Percentiles rank a stretch among this genome's conserved stretches.
Evolutionary conservation across 2,329 filamentous ascomycete genomes (phyloP).

Genomic region (Beauveria bassiana): DNA sequence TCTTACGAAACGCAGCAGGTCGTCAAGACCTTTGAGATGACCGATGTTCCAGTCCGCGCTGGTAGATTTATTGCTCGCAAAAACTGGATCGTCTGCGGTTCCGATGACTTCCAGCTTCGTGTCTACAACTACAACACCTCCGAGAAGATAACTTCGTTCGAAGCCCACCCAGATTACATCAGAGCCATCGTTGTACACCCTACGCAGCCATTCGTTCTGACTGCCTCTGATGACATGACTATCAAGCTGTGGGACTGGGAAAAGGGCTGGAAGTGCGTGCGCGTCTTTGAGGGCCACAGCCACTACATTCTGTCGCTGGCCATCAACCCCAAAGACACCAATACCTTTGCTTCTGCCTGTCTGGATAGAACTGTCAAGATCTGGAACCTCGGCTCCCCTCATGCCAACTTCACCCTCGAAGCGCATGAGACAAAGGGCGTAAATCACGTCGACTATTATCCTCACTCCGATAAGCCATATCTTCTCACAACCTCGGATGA

Average conservation of each 20-base stretch:
- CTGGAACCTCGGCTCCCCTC: slow-evolving; percentile 90
- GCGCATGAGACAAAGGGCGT: slow-evolving; percentile 96
- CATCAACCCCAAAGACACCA: slow-evolving; percentile 96
- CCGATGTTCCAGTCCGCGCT: slow-evolving; percentile 93
- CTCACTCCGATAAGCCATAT: slow-evolving; percentile 70
- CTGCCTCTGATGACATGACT: slow-evolving; percentile 96
- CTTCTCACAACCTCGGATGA: slow-evolving; percentile 95
- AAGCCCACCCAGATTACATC: slow-evolving; percentile 97
- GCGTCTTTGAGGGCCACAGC: slow-evolving; percentile 91
- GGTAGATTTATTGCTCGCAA: slow-evolving; percentile 95
- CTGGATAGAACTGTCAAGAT: slow-evolving; percentile 96
- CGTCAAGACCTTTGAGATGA: slow-evolving; percentile 98
- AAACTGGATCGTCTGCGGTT: slow-evolving; percentile 98
- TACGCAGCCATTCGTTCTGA: slow-evolving; percentile 89
- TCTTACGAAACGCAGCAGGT: slow-evolving; percentile 95
- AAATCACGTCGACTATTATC: slow-evolving; percentile 91
- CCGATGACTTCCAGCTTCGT: slow-evolving; percentile 78
- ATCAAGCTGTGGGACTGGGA: slow-evolving; percentile 99
- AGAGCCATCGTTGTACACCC: slow-evolving; percentile 94
- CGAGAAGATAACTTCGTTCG: slow-evolving; percentile 95
- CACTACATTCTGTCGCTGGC: slow-evolving; percentile 96
- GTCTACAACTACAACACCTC: slow-evolving; percentile 99
- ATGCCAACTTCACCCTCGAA: slow-evolving; percentile 92
- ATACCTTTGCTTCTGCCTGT: slow-evolving; percentile 87
- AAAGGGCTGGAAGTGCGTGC: slow-evolving; percentile 94